Evolutionary conservation across 495 filamentous ascomycete species (phyloP).

Genomic region (Pyrenula massariospora): DNA sequence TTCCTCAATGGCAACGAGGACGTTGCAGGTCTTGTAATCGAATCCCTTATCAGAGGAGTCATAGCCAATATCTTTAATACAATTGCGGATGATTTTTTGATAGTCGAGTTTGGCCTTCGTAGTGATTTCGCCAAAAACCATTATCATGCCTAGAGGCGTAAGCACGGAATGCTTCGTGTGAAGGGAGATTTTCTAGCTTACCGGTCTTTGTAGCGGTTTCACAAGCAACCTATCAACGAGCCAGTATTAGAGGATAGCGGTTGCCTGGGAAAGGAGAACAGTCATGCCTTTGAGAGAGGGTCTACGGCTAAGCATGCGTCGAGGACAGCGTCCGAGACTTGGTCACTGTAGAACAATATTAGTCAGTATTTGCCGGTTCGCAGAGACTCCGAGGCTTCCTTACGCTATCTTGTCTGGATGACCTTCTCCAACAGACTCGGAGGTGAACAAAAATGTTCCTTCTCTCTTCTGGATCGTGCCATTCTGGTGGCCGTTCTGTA

Average conservation of each 20-base stretch:
- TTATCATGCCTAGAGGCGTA: slow-evolving; percentile 62
- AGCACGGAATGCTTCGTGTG: slow-evolving; percentile 3
- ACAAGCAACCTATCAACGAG: slow-evolving; percentile 56
- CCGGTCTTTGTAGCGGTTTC: slow-evolving; percentile 99
- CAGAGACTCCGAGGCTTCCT: slow-evolving; percentile 16
- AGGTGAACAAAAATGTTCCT: slow-evolving; percentile 95
- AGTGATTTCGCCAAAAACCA: slow-evolving; percentile 99
- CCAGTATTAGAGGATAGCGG: slow-evolving; percentile 1
- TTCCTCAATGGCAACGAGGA: slow-evolving; percentile 97
- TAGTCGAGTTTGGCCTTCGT: slow-evolving; percentile 93
- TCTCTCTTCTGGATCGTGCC: slow-evolving; percentile 31
- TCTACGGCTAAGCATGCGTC: slow-evolving; percentile 92
- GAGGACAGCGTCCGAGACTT: slow-evolving; percentile 96
- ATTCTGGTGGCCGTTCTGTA: slow-evolving; percentile 36
- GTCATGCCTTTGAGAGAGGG: slow-evolving; percentile 90
- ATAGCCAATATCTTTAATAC: slow-evolving; percentile 98
- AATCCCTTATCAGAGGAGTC: slow-evolving; percentile 95
- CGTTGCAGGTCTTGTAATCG: slow-evolving; percentile 99
- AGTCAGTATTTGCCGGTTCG: slow-evolving; percentile 3
- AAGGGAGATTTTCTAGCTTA: slow-evolving; percentile 13
- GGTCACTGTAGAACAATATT: slow-evolving; percentile 47
- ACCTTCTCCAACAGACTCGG: slow-evolving; percentile 95
- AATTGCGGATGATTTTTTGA: slow-evolving; percentile 89
- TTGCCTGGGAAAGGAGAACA: slow-evolving; percentile 1
- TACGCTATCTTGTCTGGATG: slow-evolving; percentile 95